Evolutionary conservation across 129 eudicot genomes (phyloP).

Genomic region (Escallonia rubra): DNA sequence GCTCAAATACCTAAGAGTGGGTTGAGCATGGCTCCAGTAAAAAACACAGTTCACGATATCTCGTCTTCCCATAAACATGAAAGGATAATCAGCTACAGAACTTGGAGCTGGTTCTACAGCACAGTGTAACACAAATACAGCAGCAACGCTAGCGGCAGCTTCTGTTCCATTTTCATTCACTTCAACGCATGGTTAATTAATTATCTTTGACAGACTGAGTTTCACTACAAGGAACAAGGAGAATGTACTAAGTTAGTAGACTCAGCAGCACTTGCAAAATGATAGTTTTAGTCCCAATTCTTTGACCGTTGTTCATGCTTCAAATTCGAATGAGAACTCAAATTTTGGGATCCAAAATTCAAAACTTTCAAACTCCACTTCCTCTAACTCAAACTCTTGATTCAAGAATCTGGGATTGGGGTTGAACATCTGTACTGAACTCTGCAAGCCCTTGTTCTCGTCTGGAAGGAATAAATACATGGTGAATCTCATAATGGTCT

Average conservation of each 20-base stretch:
- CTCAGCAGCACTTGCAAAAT: too few relatives aligned
- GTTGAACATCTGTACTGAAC: slow-evolving; percentile 17
- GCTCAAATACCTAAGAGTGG: too few relatives aligned
- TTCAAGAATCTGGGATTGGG: slow-evolving; percentile 20
- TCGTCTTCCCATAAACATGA: too few relatives aligned
- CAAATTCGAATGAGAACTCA: slow-evolving; percentile 22
- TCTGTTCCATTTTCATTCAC: slow-evolving; percentile 43
- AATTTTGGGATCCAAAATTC: slow-evolving; percentile 36
- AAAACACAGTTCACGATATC: too few relatives aligned
- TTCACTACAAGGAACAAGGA: too few relatives aligned
- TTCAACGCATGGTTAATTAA: slow-evolving; percentile 23
- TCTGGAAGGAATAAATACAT: slow-evolving; percentile 51
- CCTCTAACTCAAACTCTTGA: slow-evolving; percentile 8
- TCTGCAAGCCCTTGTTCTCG: slow-evolving; percentile 31
- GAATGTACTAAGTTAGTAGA: too few relatives aligned
- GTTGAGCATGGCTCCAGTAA: too few relatives aligned
- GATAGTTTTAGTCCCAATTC: slow-evolving; percentile 20
- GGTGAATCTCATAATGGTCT: slow-evolving; percentile 23
- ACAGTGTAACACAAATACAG: not conserved
- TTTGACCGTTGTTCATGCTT: slow-evolving; percentile 14
- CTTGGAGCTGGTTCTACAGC: not conserved
- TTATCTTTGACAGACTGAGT: slow-evolving; percentile 18
- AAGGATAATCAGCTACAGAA: too few relatives aligned
- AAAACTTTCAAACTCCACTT: not conserved
- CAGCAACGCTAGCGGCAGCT: slow-evolving; percentile 25